phyloP scores from a whole-genome alignment of 495 filamentous ascomycete genomes.

The Lasiosphaeria hispida region DNA sequence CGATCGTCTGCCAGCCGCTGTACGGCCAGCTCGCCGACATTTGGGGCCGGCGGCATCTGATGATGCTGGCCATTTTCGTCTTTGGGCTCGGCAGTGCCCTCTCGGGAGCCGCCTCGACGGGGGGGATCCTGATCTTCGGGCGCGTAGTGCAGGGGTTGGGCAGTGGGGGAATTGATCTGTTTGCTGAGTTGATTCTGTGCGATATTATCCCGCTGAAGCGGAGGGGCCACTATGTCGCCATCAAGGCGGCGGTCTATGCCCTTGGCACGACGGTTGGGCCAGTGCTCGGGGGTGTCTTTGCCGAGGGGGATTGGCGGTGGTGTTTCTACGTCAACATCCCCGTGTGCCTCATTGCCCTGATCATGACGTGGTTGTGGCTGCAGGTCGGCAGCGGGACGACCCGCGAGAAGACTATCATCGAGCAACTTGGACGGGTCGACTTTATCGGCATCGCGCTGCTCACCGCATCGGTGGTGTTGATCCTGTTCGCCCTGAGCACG shows the following conservation, averaged over 20 bases:
- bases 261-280: conserved; percentile 71
- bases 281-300: conserved; percentile 73
- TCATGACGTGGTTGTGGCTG: conserved; percentile 32
- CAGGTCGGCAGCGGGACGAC: conserved; percentile 22
- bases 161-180: conserved; percentile 64
- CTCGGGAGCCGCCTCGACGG: conserved; percentile 33
- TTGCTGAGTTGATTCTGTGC: conserved; percentile 45
- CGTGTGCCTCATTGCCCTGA: conserved; percentile 22
- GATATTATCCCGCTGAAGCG: conserved; percentile 70
- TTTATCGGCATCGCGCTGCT: conserved; percentile 30
- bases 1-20: conserved; percentile 35
- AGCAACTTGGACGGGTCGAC: conserved; percentile 27
- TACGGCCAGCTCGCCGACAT: conserved; percentile 48
- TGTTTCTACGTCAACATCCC: conserved; percentile 33
- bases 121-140: conserved; percentile 66
- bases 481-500: conserved; percentile 33
- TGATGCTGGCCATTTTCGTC: conserved; percentile 43
- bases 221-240: conserved; percentile 59
- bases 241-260: conserved; percentile 68
- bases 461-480: conserved; percentile 29
- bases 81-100: conserved; percentile 45
- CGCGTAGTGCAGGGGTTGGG: conserved; percentile 77
- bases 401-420: conserved; percentile 1
- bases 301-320: conserved; percentile 39
- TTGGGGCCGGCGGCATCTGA: conserved; percentile 47